Evolutionary conservation across 2,329 filamentous ascomycete genomes (phyloP), one percentile per base, ranked within the genome.

Genomic region (Berkeleyomyces rouxiae): DNA sequence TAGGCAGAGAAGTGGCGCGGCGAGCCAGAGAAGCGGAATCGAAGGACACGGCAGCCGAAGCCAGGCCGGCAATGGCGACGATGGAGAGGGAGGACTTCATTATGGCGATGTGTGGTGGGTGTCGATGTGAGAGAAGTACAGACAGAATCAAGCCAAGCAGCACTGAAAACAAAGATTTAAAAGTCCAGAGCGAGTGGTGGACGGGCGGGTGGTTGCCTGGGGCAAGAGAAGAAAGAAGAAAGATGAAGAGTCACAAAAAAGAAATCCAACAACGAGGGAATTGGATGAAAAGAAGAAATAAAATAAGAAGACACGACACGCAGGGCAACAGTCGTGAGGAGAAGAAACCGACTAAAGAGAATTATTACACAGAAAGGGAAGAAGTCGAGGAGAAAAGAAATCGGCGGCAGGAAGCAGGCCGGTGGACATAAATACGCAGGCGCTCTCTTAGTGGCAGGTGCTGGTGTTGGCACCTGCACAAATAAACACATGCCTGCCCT

Each of bases 1-100:
- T 71, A 16, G 80, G 76, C 36, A 81, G 67, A 59, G 72, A 72
- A 66, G 75, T 76, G n/a, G 61, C 62, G 61, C 80, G 77, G 71
- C 81, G 81, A 6, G 78, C 77, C 23, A 76, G 72, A 39, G 81
- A 82, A 59, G 82, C 80, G 9, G 73, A 73, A 62, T 79, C 79
- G 33, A 71, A 70, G 39, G 53, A 37, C 65, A 74, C 79, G 64
- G 70, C 71, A 65, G 76, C 69, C 68, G 76, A 75, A 67, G 77
- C 76, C 67, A 83, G 71, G 68, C 74, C 76, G 64, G 78, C 74
- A 60, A 78, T 70, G 64, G 82, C 66, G 67, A 74, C 67, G 65
- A 74, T 61, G 55, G 61, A 49, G 49, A 61, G 57, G 44, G 58
- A 59, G 62, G 61, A 37, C 63, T 64, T 64, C 63, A 64, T 64